Percentiles rank a stretch among this genome's conserved stretches.
Evolutionary conservation across 2,329 filamentous ascomycete species (phyloP).

Genomic region (Parascedosporium putredinis): DNA sequence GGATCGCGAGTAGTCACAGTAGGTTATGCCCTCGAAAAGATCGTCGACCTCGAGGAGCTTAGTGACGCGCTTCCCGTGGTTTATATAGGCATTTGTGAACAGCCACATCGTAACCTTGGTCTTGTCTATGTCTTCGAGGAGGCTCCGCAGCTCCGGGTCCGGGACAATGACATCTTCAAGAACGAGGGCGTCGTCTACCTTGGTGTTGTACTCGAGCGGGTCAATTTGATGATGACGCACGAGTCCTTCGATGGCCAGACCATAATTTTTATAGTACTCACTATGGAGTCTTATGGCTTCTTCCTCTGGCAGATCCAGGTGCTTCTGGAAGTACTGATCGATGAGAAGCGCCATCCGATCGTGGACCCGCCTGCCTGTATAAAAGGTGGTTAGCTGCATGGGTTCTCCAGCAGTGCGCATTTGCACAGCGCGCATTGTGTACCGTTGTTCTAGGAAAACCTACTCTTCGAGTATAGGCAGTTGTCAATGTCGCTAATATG

Average conservation of each 20-base stretch:
- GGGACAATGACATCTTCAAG: constrained; percentile 77
- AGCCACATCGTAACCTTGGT: constrained; percentile 84
- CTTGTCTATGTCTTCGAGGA: constrained; percentile 75
- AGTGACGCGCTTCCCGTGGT: constrained; percentile 73
- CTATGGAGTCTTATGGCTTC: constrained; percentile 81
- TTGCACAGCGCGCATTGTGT: not conserved
- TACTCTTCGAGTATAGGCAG: constrained; percentile 85
- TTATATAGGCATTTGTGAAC: constrained; percentile 92
- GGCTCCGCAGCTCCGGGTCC: constrained; percentile 58
- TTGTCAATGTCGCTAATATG: constrained; percentile 86
- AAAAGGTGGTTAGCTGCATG: constrained; percentile 4
- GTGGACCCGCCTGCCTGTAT: constrained; percentile 73
- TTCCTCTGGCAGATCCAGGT: constrained; percentile 61
- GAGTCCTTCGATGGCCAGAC: constrained; percentile 91
- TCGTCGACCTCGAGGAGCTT: constrained; percentile 73
- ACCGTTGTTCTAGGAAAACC: constrained; percentile 17
- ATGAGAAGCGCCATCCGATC: constrained; percentile 84
- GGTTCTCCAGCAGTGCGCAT: too few relatives aligned
- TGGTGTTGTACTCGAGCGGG: constrained; percentile 83
- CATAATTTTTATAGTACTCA: constrained; percentile 93
- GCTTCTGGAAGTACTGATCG: constrained; percentile 48
- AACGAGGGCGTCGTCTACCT: constrained; percentile 90
- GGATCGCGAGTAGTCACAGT: constrained; percentile 70
- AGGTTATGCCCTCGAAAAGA: constrained; percentile 89
- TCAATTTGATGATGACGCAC: constrained; percentile 93